Percentiles rank a stretch among this genome's conserved stretches.
Evolutionary conservation across 2,329 filamentous ascomycete genomes (phyloP).

Genomic region (Chalaropsis thielavioides): DNA sequence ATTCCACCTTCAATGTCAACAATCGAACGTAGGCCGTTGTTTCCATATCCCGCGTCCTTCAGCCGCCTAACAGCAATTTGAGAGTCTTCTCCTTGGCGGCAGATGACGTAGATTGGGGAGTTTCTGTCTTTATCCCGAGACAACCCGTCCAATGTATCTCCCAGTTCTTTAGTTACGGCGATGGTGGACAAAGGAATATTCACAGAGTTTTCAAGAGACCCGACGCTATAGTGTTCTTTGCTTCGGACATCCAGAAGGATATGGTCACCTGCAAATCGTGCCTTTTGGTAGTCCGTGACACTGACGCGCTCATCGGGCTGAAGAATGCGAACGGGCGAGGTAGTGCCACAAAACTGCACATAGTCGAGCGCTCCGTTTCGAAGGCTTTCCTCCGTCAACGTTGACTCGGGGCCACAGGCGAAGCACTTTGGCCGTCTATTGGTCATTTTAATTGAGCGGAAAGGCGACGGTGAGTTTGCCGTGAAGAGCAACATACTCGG

Average conservation of each 20-base stretch:
- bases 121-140: constrained; percentile 29
- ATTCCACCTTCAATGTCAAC: constrained; percentile 60
- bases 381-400: constrained; percentile 48
- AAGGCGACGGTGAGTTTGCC: constrained; percentile 32
- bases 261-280: constrained; percentile 26
- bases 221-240: constrained; percentile 70
- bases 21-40: constrained; percentile 42
- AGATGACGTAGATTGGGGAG: constrained; percentile 54
- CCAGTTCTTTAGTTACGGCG: constrained; percentile 28
- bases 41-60: constrained; percentile 43
- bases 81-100: constrained; percentile 64
- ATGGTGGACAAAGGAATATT: constrained; percentile 50
- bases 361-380: constrained; percentile 61
- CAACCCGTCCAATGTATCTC: constrained; percentile 23
- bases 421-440: constrained; percentile 55
- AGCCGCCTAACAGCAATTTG: constrained; percentile 54
- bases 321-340: constrained; percentile 39
- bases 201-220: constrained; percentile 57
- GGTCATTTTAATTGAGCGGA: constrained; percentile 63
- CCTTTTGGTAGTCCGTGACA: constrained; percentile 39
- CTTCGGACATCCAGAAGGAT: constrained; percentile 73
- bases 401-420: constrained; percentile 53
- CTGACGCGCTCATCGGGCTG: constrained; percentile 51
- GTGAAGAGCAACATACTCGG: constrained; percentile 35
- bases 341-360: constrained; percentile 65